Evolutionary conservation across 768 basidiomycete species (phyloP), one percentile per base, ranked within the genome.

Genomic region (Coprinopsis sp.): DNA sequence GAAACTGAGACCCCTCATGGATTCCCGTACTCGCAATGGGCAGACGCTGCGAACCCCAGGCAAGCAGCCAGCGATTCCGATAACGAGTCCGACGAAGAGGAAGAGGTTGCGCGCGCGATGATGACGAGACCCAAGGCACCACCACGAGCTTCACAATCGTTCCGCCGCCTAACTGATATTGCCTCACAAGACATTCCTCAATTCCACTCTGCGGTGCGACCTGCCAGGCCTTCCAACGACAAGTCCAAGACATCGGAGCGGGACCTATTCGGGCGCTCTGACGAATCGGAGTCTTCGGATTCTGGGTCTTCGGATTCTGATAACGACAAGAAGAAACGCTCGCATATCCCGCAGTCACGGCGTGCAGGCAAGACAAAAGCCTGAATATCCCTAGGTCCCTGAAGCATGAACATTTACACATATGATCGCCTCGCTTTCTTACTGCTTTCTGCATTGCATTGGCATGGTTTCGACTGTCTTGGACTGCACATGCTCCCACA

Each of bases 341-440:
- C 75, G n/a, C 84, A 86, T 59, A 84, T 87, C 47, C 84, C 84
- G 24, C 69, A 62, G 51, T 68, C 68, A 10, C 71, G 79, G 46
- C 66, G 71, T 48, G 85, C 85, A 30, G 82, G 81, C 1, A 61
- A 42, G 7, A 24, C 33, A 14, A 21, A 29, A 25, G 21, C 18
- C 13, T 39, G 37, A 39, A 39, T 8, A 37, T 18, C 12, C 34
- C 34, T n/a, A n/a, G n/a, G n/a, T n/a, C n/a, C n/a, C n/a, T n/a
- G n/a, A n/a, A n/a, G n/a, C n/a, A n/a, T n/a, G n/a, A n/a, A n/a
- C n/a, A n/a, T n/a, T n/a, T n/a, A n/a, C n/a, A 19, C 16, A 18
- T 18, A 14, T 7, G 7, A 8, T 36, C 16, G 7, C 34, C 16
- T 36, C 21, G 6, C 16, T 7, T 36, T 36, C 34, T 18, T 36